Base-by-base conservation (phyloP, 176 grass and related monocot genomes). In the Carex cristatella region DNA sequence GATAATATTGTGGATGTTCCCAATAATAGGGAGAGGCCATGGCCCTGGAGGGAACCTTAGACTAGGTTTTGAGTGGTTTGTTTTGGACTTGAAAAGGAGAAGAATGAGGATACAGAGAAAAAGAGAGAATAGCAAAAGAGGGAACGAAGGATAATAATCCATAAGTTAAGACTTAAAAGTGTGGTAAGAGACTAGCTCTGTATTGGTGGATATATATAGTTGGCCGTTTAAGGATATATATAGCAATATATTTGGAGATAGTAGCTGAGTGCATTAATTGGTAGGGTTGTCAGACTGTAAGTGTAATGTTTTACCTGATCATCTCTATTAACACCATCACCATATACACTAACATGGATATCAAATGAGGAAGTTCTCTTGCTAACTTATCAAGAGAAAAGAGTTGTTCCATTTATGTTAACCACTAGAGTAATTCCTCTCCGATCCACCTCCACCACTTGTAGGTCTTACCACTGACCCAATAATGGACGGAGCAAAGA, bases 1-100 rank as follows among this genome's bases (percentile, higher is more conserved):
- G 6, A 46, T 16, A 3, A 89, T 49, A 35, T 89, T 58, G 77
- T 86, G 86, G 11, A 91, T 58, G 86, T 73, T 88, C 66, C 89
- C 86, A 30, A 88, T 70, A 0, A 91, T 64, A 16, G 89, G 86
- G 10, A 88, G 78, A 32, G 5, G 61, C 83, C 83, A 65, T 46
- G 89, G 89, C 0, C 89, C 79, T 0, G 86, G 89, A 3, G 89
- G 86, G n/a, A 83, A 33, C n/a, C 53, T 65, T 13, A 37, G 44
- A 72, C 32, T 35, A 51, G 69, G 14, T 59, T 53, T 33, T 56
- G 14, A 64, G 23, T 61, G 3, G 55, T 56, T 59, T 73, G 7
- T 44, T 28, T 71, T 82, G 35, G 0, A 40, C 27, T 31, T 56
- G 3, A 89, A 56, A 0, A 89, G 4, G 42, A 83, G 60, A 61